Evolutionary conservation across 768 basidiomycete species (phyloP), one percentile per base, ranked within the genome.

Genomic region (Psilocybe tampanensis): DNA sequence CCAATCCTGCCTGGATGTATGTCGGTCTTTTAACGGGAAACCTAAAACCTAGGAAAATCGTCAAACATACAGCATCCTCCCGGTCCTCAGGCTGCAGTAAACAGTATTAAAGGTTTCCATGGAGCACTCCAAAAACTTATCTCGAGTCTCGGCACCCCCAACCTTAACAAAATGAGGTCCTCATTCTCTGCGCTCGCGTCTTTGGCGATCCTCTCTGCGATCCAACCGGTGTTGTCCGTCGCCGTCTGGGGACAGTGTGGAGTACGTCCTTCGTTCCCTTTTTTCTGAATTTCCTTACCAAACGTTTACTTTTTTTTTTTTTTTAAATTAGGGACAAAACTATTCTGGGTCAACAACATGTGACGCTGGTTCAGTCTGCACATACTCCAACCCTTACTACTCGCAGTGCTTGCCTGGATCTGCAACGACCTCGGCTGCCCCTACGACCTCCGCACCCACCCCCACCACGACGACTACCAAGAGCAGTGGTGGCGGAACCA

Each of bases 171-270:
- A 61, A 75, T 75, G 72, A 70, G 59, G 59, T 54, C 67, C 47
- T 65, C 67, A 7, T 52, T 75, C 55, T 61, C 70, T 18, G 64
- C 58, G 24, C 55, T 75, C 44, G 66, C 73, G 17, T 66, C 72
- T 52, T 55, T 77, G 47, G 71, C 75, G 18, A 53, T 74, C 41
- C 55, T 75, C 15, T 58, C 66, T n/a, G 62, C 68, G 26, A 64
- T 64, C 49, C 63, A 63, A 18, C 67, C 69, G 8, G 73, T 65
- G 51, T 56, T 66, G 8, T 68, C 72, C 7, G 76, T 79, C 39
- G 61, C 77, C 26, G 74, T 79, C 55, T 84, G 72, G 66, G 81
- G 81, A 5, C 82, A 84, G 66, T 84, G 82, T 66, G 82, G 80
- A 33, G 77, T 77, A 65, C n/a, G 71, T 15, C 36, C 33, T 21